These are phyloP conservation scores for Mortierella sp. DNA, from an alignment of 371 early-diverging fungal species.

Conservation along the genomic window DNA sequence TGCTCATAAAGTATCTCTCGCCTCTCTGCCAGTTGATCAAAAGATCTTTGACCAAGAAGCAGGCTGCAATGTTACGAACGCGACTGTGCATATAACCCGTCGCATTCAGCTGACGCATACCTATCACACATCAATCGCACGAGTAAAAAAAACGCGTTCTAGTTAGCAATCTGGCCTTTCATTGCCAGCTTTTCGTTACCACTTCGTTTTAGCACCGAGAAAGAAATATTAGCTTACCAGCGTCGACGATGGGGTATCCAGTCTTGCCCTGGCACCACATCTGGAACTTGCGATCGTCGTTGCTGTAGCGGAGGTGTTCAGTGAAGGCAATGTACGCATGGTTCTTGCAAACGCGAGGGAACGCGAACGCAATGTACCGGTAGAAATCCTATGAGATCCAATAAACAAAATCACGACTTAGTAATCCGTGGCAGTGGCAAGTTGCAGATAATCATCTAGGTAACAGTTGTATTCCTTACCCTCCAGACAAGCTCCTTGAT, in stretches of 20 bases:
- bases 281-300: slow-evolving; percentile 58
- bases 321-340: slow-evolving; percentile 66
- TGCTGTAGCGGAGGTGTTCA: slow-evolving; percentile 59
- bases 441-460: not conserved
- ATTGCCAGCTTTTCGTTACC: not conserved
- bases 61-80: slow-evolving; percentile 73
- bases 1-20: slow-evolving; percentile 71
- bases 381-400: slow-evolving; percentile 68
- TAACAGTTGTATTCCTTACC: slow-evolving; percentile 18
- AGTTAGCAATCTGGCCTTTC: not conserved
- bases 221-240: slow-evolving; percentile 37
- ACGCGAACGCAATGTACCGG: slow-evolving; percentile 68
- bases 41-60: slow-evolving; percentile 78
- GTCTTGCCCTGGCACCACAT: slow-evolving; percentile 79
- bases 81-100: slow-evolving; percentile 79
- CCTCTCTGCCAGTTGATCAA: slow-evolving; percentile 79
- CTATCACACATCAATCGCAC: slow-evolving; percentile 23
- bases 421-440: not conserved
- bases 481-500: slow-evolving; percentile 72
- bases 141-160: not conserved
- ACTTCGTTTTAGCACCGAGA: not conserved
- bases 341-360: slow-evolving; percentile 71
- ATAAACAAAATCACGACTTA: not conserved
- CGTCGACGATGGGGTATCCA: slow-evolving; percentile 82
- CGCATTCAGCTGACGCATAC: slow-evolving; percentile 68